Evolutionary conservation across 148 eudicot genomes (phyloP).

Genomic region (Suaeda aralocaspica): DNA sequence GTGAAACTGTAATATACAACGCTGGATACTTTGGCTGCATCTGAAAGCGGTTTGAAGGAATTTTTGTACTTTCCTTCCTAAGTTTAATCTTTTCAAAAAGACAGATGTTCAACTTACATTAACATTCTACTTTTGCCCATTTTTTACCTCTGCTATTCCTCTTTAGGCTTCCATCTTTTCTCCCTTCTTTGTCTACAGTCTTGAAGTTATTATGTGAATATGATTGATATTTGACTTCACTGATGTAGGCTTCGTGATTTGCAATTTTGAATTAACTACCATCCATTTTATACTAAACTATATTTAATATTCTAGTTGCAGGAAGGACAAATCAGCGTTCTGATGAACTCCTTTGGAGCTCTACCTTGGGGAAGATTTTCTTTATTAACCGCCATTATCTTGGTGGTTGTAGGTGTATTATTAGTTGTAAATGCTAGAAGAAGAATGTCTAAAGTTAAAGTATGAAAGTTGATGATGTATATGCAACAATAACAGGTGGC

Average conservation of each 20-base stretch:
- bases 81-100: neutral
- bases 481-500: neutral
- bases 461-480: constrained; percentile 25
- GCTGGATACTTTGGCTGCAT: neutral
- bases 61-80: neutral
- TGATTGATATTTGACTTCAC: neutral
- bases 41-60: neutral
- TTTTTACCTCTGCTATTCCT: no score
- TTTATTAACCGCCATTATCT: constrained; percentile 24
- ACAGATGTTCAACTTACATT: neutral
- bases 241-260: neutral
- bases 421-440: constrained; percentile 54
- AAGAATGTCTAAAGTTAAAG: constrained; percentile 54
- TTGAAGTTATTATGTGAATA: neutral
- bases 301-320: constrained; percentile 30
- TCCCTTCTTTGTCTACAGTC: neutral
- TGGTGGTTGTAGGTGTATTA: constrained; percentile 33
- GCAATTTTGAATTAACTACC: neutral
- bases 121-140: no score
- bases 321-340: constrained; percentile 34
- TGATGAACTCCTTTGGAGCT: constrained; percentile 23
- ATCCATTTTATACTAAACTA: neutral
- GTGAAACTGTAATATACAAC: neutral
- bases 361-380: constrained; percentile 39
- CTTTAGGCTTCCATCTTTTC: neutral